Conservation (phyloP, 2,329 filamentous ascomycete species). For the Thermothelomyces thermophilus region DNA sequence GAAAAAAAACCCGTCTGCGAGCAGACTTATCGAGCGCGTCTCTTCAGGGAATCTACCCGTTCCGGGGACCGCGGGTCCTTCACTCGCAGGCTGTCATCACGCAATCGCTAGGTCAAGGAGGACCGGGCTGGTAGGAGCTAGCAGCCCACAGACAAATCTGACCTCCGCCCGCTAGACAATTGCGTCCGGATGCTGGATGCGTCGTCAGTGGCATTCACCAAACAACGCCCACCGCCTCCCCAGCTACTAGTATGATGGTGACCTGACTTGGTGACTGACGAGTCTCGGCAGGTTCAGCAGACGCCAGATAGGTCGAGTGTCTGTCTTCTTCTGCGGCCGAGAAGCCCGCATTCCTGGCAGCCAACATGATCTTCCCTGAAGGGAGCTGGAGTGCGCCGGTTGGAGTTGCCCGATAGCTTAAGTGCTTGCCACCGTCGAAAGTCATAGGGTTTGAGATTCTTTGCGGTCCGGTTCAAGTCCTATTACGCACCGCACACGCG, state of each 20-base stretch:
- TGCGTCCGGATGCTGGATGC: not conserved
- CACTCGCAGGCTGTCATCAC: too few relatives aligned
- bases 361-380: not conserved
- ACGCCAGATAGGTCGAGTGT: not conserved
- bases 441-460: slow-evolving; percentile 5
- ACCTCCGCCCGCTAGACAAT: not conserved
- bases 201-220: not conserved
- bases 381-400: not conserved
- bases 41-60: too few relatives aligned
- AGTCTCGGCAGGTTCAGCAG: not conserved
- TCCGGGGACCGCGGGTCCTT: too few relatives aligned
- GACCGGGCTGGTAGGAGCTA: not conserved
- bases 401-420: not conserved
- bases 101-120: too few relatives aligned
- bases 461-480: slow-evolving; percentile 17
- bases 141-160: not conserved
- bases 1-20: not conserved
- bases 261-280: not conserved
- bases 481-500: slow-evolving; percentile 12
- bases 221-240: not conserved
- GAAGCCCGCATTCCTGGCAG: not conserved
- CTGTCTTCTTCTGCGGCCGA: not conserved
- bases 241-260: too few relatives aligned
- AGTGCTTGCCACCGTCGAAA: not conserved
- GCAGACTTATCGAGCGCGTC: not conserved